Evolutionary conservation across 192 early-diverging fungal genomes (phyloP), one percentile per base, ranked within the genome.

Genomic region (Endogone sp.): DNA sequence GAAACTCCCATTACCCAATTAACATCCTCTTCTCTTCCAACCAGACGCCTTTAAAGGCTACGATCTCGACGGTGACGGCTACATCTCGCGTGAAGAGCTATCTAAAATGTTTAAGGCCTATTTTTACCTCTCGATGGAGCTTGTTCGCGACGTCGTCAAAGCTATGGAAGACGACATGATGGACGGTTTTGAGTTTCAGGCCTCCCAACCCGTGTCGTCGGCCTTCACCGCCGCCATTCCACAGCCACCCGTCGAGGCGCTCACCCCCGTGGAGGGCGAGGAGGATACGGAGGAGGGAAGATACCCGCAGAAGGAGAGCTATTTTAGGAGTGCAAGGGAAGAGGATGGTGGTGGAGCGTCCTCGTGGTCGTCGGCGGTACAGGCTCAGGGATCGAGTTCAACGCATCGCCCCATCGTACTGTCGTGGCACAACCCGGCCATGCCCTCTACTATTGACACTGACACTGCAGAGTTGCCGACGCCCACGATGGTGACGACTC

Each of bases 41-140:
- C 66, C 81, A 84, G 93, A 84, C 60, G 90, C 94, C 10, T 97
- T 97, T 77, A 83, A 92, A 37, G 94, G 94, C 3, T 98, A 97
- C 71, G 97, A 98, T 72, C 65, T 97, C 8, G 90, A 97, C 72
- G 86, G 83, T 31, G 95, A 97, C 76, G 93, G 93, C 2, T 82
- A 76, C 26, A 91, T 97, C 44, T 90, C 93, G 11, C 82, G 90
- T 25, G 86, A 92, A 20, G 96, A 98, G 64, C 78, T 99, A 10
- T 88, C 91, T 54, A 77, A 79, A 24, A 95, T 98, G 85, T 92
- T 97, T 75, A 95, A 95, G 73, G 90, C 97, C 6, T 98, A 97
- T 67, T 91, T 95, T 60, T 88, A 94, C 70, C 80, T 95, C 0
- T 93, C 91, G 2, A 94, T 93, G 86, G 92, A 94, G 64, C 82